These are phyloP conservation scores for Eucalyptus paniculata DNA, from an alignment of 345 rosid genomes.

Conservation along the genomic window DNA sequence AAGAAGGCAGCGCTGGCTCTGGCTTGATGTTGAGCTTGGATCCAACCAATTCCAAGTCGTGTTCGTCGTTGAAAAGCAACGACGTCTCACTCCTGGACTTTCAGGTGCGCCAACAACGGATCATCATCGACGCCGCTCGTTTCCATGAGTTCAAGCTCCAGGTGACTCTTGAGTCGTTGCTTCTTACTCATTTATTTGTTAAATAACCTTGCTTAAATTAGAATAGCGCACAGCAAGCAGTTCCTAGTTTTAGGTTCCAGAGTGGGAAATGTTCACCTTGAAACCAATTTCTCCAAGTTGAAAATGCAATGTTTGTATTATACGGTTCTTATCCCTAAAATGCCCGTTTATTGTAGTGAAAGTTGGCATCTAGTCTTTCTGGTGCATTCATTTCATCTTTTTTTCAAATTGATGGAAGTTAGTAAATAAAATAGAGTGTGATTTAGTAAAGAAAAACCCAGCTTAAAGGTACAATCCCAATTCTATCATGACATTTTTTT, in stretches of 20 bases:
- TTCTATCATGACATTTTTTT: no score
- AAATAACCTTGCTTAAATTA: background rate
- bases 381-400: background rate
- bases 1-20: background rate
- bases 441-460: no score
- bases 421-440: background rate
- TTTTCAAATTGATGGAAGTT: background rate
- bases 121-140: background rate
- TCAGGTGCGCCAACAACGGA: background rate
- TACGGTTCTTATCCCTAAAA: background rate
- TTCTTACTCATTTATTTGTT: background rate
- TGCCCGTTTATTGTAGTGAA: background rate
- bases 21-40: background rate
- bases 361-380: background rate
- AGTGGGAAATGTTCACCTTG: background rate
- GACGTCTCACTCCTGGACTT: background rate
- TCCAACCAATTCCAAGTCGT: background rate
- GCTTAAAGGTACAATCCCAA: background rate
- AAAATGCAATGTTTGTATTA: background rate
- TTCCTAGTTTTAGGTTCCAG: background rate
- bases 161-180: background rate
- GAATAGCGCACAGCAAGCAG: background rate
- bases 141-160: background rate
- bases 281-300: background rate
- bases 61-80: background rate